Base-by-base conservation (phyloP, 805 yeast genomes). In the Hanseniaspora clermontiae region DNA sequence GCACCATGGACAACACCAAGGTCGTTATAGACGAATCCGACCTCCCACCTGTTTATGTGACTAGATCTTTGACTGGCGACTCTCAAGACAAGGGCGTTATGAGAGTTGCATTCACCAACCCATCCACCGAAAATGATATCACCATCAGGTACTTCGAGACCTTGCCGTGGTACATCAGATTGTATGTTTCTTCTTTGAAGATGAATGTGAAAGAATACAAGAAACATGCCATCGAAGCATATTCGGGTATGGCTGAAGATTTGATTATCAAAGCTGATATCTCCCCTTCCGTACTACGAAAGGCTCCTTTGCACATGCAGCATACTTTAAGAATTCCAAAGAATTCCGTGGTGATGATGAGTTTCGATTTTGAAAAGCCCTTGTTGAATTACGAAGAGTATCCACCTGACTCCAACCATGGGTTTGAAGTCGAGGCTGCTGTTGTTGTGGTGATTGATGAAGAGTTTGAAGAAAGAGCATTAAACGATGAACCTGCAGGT, bases 401-500 rank as follows among this genome's bases (percentile, higher is more conserved):
- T 65, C 98, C 98, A n/a, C 98, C 98, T 1, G 98, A 93, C 73
- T 97, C 98, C 1, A 93, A 93, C 67, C 97, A 93, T 63, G 98
- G 98, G 0, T 93, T 93, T 69, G 91, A 90, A 58, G 81, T 93
- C 46, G 93, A 93, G 27, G 95, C 97, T 0, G 95, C 95, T 5
- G 84, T 87, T 11, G 74, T 88, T 12, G 77, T 84, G 2, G 78
- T 87, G 0, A 53, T 82, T 9, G 67, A 69, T 11, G 73, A 72
- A 57, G 32, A 9, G 7, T 46, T 31, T 31, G 62, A 34, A 12
- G 24, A 15, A 4, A 27, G 17, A 3, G 95, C 95, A 5, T 84
- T 87, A 9, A 74, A 87, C 12, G 77, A 83, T 2, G 78, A 86
- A 0, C 53, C 81, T 9, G 67, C 68, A 8, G 73, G 72, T 57